Conservation (phyloP, 2,329 filamentous ascomycete genomes). For the Acarospora socialis region DNA sequence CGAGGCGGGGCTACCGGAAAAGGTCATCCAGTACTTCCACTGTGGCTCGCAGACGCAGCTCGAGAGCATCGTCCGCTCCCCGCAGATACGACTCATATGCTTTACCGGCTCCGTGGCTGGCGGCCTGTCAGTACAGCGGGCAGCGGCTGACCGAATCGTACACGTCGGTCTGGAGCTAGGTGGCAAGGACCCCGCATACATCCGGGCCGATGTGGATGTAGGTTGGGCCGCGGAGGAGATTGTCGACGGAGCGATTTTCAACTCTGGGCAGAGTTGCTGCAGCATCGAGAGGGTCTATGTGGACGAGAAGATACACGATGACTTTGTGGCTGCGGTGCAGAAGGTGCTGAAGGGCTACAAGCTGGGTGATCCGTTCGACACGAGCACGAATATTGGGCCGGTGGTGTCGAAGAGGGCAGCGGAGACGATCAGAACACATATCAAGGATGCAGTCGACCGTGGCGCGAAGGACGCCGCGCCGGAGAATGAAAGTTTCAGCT, state of each 20-base stretch:
- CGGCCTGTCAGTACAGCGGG: conserved; percentile 71
- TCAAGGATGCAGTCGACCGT: conserved; percentile 68
- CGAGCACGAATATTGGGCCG: conserved; percentile 69
- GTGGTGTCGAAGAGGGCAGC: conserved; percentile 73
- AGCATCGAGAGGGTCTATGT: conserved; percentile 87
- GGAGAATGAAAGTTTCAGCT: conserved; percentile 60
- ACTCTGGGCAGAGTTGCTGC: conserved; percentile 97
- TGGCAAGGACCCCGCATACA: conserved; percentile 87
- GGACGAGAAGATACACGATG: conserved; percentile 67
- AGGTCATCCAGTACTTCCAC: conserved; percentile 87
- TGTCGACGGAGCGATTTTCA: conserved; percentile 91
- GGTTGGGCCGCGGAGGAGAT: conserved; percentile 89
- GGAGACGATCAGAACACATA: conserved; percentile 60
- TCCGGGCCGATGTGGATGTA: conserved; percentile 72
- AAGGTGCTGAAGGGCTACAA: conserved; percentile 68
- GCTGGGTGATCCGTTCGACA: conserved; percentile 74
- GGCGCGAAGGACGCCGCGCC: conserved; percentile 78
- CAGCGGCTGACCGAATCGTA: conserved; percentile 70
- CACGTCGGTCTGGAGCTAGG: conserved; percentile 82
- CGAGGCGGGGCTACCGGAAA: conserved; percentile 65
- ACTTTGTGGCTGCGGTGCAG: conserved; percentile 65
- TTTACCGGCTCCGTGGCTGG: conserved; percentile 90
- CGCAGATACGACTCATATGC: conserved; percentile 66
- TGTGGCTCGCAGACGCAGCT: conserved; percentile 65
- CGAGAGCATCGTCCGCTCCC: conserved; percentile 63